These are phyloP conservation scores for Peterozyma toletana DNA, from an alignment of 805 yeast genomes.

Conservation along the genomic window DNA sequence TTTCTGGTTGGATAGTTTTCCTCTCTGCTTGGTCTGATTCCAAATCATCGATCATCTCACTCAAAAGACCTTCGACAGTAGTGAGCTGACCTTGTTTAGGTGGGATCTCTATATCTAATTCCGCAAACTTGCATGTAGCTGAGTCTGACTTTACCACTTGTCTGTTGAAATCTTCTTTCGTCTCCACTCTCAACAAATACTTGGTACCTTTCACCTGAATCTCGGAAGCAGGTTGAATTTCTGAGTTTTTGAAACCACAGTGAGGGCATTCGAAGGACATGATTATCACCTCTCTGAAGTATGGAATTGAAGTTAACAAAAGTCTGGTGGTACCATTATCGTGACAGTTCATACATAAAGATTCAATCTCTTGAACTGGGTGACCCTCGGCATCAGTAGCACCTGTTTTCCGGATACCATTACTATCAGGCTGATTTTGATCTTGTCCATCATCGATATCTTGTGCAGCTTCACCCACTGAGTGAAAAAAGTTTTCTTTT, in stretches of 20 bases:
- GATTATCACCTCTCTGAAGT: constrained; percentile 79
- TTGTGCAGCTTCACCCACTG: constrained; percentile 57
- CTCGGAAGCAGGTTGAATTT: constrained; percentile 91
- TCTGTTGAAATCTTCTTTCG: constrained; percentile 69
- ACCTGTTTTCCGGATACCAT: constrained; percentile 59
- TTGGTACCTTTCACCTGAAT: constrained; percentile 85
- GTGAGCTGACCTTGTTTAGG: constrained; percentile 91
- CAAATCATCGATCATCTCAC: constrained; percentile 79
- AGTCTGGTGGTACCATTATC: constrained; percentile 78
- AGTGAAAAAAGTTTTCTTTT: constrained; percentile 38
- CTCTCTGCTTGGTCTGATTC: constrained; percentile 76
- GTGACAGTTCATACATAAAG: constrained; percentile 94
- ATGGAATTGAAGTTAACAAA: constrained; percentile 84
- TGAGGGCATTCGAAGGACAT: constrained; percentile 97
- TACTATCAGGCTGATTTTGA: constrained; percentile 17
- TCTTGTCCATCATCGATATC: constrained; percentile 26
- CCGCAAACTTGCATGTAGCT: constrained; percentile 71
- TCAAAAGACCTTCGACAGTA: constrained; percentile 81
- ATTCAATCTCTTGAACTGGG: constrained; percentile 92
- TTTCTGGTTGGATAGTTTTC: constrained; percentile 64
- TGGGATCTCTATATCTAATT: constrained; percentile 90
- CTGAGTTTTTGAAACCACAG: constrained; percentile 86
- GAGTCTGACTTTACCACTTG: constrained; percentile 90
- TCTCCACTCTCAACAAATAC: constrained; percentile 63
- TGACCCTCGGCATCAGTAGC: constrained; percentile 82